Conservation (phyloP, 2,329 filamentous ascomycete genomes). For the Curvularia sp. region DNA sequence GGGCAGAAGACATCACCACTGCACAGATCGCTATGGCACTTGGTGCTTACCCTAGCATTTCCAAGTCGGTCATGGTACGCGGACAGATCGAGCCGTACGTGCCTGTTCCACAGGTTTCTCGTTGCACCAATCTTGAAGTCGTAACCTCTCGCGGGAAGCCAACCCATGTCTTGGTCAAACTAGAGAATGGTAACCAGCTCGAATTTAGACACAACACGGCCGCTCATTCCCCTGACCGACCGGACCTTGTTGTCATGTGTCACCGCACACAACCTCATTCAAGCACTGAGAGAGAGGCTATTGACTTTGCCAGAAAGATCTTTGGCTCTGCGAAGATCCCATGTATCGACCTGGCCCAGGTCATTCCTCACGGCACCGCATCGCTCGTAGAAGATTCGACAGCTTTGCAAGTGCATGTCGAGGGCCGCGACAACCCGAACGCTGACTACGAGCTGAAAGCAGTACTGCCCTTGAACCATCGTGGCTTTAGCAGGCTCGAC, state of each 20-base stretch:
- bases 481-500: slow-evolving; percentile 43
- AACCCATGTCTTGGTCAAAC: slow-evolving; percentile 21
- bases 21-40: slow-evolving; percentile 43
- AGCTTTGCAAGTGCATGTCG: slow-evolving; percentile 41
- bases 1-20: slow-evolving; percentile 42
- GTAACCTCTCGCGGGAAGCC: slow-evolving; percentile 15
- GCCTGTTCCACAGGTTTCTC: slow-evolving; percentile 39
- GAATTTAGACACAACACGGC: slow-evolving; percentile 23
- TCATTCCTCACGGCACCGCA: slow-evolving; percentile 36
- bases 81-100: slow-evolving; percentile 44
- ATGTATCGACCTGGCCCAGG: slow-evolving; percentile 41
- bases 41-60: slow-evolving; percentile 38
- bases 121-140: slow-evolving; percentile 32
- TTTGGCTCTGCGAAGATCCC: slow-evolving; percentile 37
- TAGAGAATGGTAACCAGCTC: slow-evolving; percentile 38
- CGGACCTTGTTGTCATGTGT: slow-evolving; percentile 46
- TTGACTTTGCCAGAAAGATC: slow-evolving; percentile 32
- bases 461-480: slow-evolving; percentile 44
- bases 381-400: slow-evolving; percentile 27
- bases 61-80: slow-evolving; percentile 46
- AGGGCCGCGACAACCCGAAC: slow-evolving; percentile 34
- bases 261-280: slow-evolving; percentile 26
- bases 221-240: slow-evolving; percentile 13
- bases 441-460: slow-evolving; percentile 39
- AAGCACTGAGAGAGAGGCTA: slow-evolving; percentile 25